A percentile compares a stretch with the other conserved stretches of the same genome.
Conservation (phyloP, 2,329 filamentous ascomycete species). For the Alternaria ventricosa region DNA sequence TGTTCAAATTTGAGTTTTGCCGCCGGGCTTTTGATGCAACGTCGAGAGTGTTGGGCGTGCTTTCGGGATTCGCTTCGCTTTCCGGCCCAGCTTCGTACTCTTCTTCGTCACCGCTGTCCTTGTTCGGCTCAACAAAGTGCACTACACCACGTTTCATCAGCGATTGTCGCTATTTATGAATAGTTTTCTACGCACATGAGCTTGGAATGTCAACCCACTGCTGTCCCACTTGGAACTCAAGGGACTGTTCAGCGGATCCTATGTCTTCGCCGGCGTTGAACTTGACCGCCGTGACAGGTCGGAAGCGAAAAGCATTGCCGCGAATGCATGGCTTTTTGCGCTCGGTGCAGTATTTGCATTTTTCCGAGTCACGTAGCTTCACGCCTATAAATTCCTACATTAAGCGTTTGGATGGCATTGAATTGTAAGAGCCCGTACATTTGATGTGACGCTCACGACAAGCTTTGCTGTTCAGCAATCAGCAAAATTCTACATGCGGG, state of each 20-base stretch:
- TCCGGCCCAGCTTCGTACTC: slow-evolving; percentile 9
- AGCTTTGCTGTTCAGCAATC: slow-evolving; percentile 26
- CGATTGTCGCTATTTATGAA: neutral
- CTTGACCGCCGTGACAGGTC: slow-evolving; percentile 38
- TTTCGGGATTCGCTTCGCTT: slow-evolving; percentile 10
- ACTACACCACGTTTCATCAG: slow-evolving; percentile 16
- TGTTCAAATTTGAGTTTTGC: neutral
- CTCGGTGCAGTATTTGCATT: slow-evolving; percentile 42
- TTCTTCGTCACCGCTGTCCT: slow-evolving; percentile 31
- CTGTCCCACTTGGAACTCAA: slow-evolving; percentile 33
- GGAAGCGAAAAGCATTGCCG: slow-evolving; percentile 41
- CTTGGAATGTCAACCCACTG: slow-evolving; percentile 38
- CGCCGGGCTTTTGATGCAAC: slow-evolving; percentile 9
- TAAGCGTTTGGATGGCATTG: neutral
- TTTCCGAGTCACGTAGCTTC: slow-evolving; percentile 35
- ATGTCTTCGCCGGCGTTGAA: slow-evolving; percentile 42
- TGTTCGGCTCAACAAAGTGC: slow-evolving; percentile 38
- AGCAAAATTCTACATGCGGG: slow-evolving; percentile 17
- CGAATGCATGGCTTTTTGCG: slow-evolving; percentile 35
- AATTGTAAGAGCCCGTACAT: slow-evolving; percentile 22
- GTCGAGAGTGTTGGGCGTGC: neutral
- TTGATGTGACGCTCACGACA: slow-evolving; percentile 43
- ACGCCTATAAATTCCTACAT: slow-evolving; percentile 22
- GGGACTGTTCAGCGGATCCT: slow-evolving; percentile 37
- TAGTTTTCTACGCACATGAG: slow-evolving; percentile 22